Conservation (phyloP, 2,329 filamentous ascomycete species). For the Stagonosporopsis rhizophila region DNA sequence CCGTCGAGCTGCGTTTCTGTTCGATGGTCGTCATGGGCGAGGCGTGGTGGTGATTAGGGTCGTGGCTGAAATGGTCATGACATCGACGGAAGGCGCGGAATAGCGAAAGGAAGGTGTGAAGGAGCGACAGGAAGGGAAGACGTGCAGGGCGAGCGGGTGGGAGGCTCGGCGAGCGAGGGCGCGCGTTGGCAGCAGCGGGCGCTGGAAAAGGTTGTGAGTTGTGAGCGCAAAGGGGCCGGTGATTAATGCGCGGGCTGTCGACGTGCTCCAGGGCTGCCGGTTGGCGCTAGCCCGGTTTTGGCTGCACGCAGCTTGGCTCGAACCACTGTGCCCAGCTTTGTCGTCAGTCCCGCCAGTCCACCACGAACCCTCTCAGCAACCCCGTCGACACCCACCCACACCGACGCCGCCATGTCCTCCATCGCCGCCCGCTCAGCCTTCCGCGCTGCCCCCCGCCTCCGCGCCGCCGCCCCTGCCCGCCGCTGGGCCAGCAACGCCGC, state of each 20-base stretch:
- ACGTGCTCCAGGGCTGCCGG: slow-evolving; percentile 4
- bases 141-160: slow-evolving; percentile 13
- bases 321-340: slow-evolving; percentile 24
- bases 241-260: slow-evolving; percentile 8
- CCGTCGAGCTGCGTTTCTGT: slow-evolving; percentile 44
- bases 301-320: slow-evolving; percentile 14
- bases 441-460: slow-evolving; percentile 56
- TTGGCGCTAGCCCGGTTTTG: slow-evolving; percentile 11
- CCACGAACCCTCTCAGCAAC: slow-evolving; percentile 25
- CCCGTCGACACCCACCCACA: slow-evolving; percentile 24
- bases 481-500: slow-evolving; percentile 47
- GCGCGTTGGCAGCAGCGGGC: slow-evolving; percentile 10
- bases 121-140: slow-evolving; percentile 33
- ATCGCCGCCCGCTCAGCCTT: slow-evolving; percentile 55
- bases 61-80: slow-evolving; percentile 45
- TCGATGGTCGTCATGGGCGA: slow-evolving; percentile 43
- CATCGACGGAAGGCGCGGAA: slow-evolving; percentile 28
- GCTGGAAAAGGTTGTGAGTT: slow-evolving; percentile 11
- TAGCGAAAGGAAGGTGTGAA: slow-evolving; percentile 13
- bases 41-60: slow-evolving; percentile 35
- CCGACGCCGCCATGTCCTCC: slow-evolving; percentile 51
- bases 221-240: slow-evolving; percentile 15
- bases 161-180: slow-evolving; percentile 14
- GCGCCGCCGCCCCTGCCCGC: slow-evolving; percentile 43
- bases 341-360: slow-evolving; percentile 20